These are phyloP conservation scores for Penicillium herquei DNA, from an alignment of 495 filamentous ascomycete genomes.

Conservation along the genomic window DNA sequence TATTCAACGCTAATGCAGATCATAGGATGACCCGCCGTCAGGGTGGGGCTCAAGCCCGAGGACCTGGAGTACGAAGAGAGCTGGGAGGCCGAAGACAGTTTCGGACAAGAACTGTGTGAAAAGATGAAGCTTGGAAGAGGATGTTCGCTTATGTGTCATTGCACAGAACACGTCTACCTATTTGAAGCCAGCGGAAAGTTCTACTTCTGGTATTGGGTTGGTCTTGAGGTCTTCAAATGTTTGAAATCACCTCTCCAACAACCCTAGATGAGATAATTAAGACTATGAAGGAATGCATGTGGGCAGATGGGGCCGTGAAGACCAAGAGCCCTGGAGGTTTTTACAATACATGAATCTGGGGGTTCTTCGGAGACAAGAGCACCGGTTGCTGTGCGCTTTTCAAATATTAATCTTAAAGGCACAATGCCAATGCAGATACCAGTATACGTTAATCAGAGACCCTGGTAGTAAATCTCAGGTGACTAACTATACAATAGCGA, in stretches of 20 bases:
- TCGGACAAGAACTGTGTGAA: constrained; percentile 1
- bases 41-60: constrained; percentile 13
- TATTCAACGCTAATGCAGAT: constrained; percentile 3
- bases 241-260: neutral
- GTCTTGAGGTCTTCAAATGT: neutral
- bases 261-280: neutral
- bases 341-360: neutral
- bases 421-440: too few relatives aligned
- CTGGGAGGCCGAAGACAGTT: constrained; percentile 9
- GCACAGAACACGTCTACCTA: constrained; percentile 5
- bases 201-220: constrained; percentile 3
- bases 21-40: constrained; percentile 10
- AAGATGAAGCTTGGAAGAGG: constrained; percentile 5
- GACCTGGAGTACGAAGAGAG: constrained; percentile 5
- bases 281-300: neutral
- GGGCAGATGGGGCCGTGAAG: constrained; percentile 17
- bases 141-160: constrained; percentile 7
- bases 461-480: too few relatives aligned
- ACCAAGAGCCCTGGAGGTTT: neutral
- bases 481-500: too few relatives aligned
- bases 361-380: too few relatives aligned
- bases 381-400: too few relatives aligned
- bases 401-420: too few relatives aligned
- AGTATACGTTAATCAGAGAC: too few relatives aligned
- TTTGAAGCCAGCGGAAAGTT: constrained; percentile 9